A percentile compares a stretch with the other conserved stretches of the same genome.
Conservation (phyloP, 2,329 filamentous ascomycete species). For the Pseudogymnoascus sp. region DNA sequence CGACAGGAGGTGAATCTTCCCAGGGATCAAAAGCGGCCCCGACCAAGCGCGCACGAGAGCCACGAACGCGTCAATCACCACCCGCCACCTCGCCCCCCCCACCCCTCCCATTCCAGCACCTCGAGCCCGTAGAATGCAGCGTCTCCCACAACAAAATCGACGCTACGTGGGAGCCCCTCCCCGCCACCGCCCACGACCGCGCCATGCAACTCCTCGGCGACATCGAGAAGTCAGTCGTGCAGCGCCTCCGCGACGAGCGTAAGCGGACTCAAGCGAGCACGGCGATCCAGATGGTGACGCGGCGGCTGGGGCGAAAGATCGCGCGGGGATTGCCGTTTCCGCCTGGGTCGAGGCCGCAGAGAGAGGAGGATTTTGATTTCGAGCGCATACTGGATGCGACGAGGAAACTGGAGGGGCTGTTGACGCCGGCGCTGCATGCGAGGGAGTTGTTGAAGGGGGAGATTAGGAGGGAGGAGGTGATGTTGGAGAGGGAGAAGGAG, state of each 20-base stretch:
- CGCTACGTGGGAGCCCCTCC: constrained; percentile 57
- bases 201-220: constrained; percentile 49
- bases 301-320: constrained; percentile 50
- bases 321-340: constrained; percentile 59
- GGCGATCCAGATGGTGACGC: constrained; percentile 47
- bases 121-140: constrained; percentile 42
- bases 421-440: constrained; percentile 55
- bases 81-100: neutral
- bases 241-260: constrained; percentile 41
- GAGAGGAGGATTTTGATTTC: constrained; percentile 55
- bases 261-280: constrained; percentile 39
- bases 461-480: constrained; percentile 46
- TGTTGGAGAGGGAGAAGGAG: constrained; percentile 49
- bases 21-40: neutral
- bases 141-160: constrained; percentile 59
- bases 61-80: neutral
- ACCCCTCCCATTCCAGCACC: constrained; percentile 39
- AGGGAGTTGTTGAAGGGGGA: constrained; percentile 53
- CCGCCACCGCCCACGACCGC: constrained; percentile 44
- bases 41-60: neutral
- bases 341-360: constrained; percentile 39
- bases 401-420: constrained; percentile 45
- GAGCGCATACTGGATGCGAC: constrained; percentile 57
- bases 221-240: constrained; percentile 54
- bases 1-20: constrained; percentile 9